phyloP scores from a whole-genome alignment of 1,139 yeast species.

The Geotrichum histeridarum region DNA sequence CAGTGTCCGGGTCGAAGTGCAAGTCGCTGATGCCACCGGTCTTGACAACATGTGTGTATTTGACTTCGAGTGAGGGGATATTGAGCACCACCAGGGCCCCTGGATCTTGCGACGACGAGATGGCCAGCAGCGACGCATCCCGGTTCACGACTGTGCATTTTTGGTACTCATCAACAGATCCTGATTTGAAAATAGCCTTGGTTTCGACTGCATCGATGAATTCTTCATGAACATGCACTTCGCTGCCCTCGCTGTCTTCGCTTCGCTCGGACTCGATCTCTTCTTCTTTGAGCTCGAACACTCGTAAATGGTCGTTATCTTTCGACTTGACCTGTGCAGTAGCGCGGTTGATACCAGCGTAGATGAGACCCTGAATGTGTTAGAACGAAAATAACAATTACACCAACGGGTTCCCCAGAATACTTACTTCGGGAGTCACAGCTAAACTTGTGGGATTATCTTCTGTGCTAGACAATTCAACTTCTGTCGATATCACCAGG shows the following conservation, averaged over 20 bases:
- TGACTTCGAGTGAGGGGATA: background rate
- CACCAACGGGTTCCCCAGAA: background rate
- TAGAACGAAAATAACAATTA: background rate
- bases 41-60: constrained; percentile 11
- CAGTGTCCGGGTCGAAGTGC: constrained; percentile 25
- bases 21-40: constrained; percentile 24
- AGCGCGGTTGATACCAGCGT: constrained; percentile 73
- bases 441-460: constrained; percentile 38
- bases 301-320: constrained; percentile 67
- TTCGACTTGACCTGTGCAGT: constrained; percentile 52
- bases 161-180: constrained; percentile 29
- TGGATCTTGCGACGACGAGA: constrained; percentile 16
- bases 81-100: constrained; percentile 3
- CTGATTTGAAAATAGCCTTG: constrained; percentile 20
- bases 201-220: constrained; percentile 12
- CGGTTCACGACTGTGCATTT: constrained; percentile 26
- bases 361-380: constrained; percentile 41
- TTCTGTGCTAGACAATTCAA: constrained; percentile 27
- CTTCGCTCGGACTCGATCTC: constrained; percentile 8
- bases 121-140: constrained; percentile 24
- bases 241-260: constrained; percentile 42
- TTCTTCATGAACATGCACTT: constrained; percentile 31
- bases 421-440: constrained; percentile 21
- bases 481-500: constrained; percentile 23
- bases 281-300: constrained; percentile 46